Evolutionary conservation across 768 basidiomycete genomes (phyloP), one percentile per base, ranked within the genome.

Genomic region (Kwoniella newhampshirensis): DNA sequence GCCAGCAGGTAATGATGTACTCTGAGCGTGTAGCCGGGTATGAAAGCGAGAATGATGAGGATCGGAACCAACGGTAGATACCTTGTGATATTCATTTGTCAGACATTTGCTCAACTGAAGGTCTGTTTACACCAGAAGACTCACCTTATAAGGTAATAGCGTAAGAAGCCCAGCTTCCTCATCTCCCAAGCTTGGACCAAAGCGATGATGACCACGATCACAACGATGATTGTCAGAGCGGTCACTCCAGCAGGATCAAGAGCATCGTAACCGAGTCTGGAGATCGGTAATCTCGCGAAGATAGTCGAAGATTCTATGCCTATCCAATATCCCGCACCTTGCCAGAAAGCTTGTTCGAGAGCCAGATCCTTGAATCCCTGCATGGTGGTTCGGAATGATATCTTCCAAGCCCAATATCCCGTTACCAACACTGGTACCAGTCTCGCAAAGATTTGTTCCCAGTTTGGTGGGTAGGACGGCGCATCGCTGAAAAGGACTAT

Each of bases 311-410:
- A 60, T 40, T 73, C 71, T 8, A 73, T 46, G 4, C 71, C 71
- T 17, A 73, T 59, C 71, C 71, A 73, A 44, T 42, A 68, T 32
- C 71, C 71, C 18, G 50, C 7, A 3, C 71, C 71, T 54, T 70
- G 68, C 71, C 71, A 73, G 2, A 70, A 18, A 3, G 54, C 64
- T 25, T 49, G 12, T 44, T 73, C 71, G 15, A 70, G 30, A 3
- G 71, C 66, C 37, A 70, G 37, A 17, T 70, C 30, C 7, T 5
- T 59, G 30, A 70, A 73, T 1, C 57, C 66, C 11, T 13, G 12
- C 11, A 73, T 13, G 0, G 66, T 66, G 15, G 54, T 27, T 23
- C 62, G 47, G 56, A 73, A 70, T 8, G 68, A 26, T 4, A 73
- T 50, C 32, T 56, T 54, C 39, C 60, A 73, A 13, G 60, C 36